phyloP scores from a whole-genome alignment of 257 asterid species.

The Scutellaria barbata region DNA sequence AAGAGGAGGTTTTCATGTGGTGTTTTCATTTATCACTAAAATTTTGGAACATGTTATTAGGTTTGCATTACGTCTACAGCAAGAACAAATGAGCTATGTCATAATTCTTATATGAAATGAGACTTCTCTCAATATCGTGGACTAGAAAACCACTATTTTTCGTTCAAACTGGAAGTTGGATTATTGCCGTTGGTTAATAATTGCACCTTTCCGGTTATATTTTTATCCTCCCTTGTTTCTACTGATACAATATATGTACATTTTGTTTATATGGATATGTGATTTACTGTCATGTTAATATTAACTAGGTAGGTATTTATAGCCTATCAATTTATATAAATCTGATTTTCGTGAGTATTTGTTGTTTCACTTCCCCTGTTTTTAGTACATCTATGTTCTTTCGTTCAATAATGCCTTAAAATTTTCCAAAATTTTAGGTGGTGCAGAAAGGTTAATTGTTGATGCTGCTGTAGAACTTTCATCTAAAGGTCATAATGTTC shows the following conservation, averaged over 20 bases:
- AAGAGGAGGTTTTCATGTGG: background rate
- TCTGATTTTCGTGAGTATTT: conserved; percentile 4
- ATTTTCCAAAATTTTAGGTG: conserved; percentile 57
- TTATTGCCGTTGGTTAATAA: background rate
- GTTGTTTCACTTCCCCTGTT: background rate
- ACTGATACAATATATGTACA: background rate
- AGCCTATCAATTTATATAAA: conserved; percentile 15
- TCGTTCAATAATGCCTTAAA: background rate
- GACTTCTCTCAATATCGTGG: conserved; percentile 14
- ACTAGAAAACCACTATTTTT: background rate
- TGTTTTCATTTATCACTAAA: background rate
- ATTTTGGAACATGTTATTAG: background rate
- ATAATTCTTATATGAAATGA: background rate
- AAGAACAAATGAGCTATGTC: background rate
- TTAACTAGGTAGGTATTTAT: conserved; percentile 7
- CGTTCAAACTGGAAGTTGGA: background rate
- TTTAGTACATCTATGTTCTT: background rate
- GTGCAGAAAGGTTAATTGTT: conserved; percentile 96
- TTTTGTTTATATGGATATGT: background rate
- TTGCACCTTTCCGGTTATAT: background rate
- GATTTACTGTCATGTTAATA: background rate
- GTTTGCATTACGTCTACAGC: background rate
- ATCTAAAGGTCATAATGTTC: conserved; percentile 75
- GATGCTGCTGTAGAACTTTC: conserved; percentile 95
- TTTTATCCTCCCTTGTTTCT: background rate